phyloP scores from a whole-genome alignment of 2,329 filamentous ascomycete genomes.

The Fusarium anthophilum region DNA sequence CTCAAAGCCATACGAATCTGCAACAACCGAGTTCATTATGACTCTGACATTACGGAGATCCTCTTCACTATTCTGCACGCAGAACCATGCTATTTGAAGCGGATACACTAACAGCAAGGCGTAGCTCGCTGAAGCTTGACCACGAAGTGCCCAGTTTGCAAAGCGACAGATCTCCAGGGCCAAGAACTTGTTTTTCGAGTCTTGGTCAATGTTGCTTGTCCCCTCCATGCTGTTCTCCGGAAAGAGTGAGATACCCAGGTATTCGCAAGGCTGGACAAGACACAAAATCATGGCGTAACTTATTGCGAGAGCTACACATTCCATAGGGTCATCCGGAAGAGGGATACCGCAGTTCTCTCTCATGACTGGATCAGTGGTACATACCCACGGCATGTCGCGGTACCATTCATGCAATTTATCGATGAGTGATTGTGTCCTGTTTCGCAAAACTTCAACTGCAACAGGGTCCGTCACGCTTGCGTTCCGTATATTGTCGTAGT shows the following conservation, averaged over 20 bases:
- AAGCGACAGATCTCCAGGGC: conserved; percentile 16
- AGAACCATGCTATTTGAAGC: conserved; percentile 23
- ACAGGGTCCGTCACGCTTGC: neutral
- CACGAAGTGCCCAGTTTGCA: neutral
- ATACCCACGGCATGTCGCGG: neutral
- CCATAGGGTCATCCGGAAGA: conserved; percentile 1
- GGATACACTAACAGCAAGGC: conserved; percentile 15
- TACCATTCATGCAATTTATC: conserved; percentile 6
- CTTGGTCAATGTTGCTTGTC: neutral
- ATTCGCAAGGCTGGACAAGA: conserved; percentile 11
- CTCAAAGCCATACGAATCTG: conserved; percentile 19
- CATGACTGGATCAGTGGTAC: neutral
- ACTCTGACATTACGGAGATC: neutral
- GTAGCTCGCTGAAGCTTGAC: neutral
- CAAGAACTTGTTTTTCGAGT: neutral
- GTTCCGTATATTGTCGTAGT: neutral
- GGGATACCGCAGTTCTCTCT: neutral
- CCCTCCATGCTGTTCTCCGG: accelerated
- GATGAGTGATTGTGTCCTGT: neutral
- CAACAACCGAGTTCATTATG: conserved; percentile 14
- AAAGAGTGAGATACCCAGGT: neutral
- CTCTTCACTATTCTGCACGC: neutral
- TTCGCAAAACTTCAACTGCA: neutral
- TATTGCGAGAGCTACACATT: neutral
- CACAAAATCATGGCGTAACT: conserved; percentile 16